A percentile compares a stretch with the other conserved stretches of the same genome.
Evolutionary conservation across 192 early-diverging fungal genomes (phyloP).

Genomic region (Backusella tarrabulga): DNA sequence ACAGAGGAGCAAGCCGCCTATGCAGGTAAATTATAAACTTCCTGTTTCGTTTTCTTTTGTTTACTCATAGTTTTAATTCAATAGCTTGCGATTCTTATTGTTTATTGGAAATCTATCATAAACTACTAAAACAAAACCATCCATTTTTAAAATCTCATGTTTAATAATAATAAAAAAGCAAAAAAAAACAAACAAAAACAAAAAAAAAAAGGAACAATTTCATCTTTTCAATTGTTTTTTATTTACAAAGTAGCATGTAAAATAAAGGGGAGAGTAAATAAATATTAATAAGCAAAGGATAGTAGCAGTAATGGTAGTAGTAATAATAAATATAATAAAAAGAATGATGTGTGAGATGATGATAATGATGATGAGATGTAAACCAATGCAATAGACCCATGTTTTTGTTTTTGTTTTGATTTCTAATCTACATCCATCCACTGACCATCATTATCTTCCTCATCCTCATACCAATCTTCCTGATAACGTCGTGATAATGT

Average conservation of each 20-base stretch:
- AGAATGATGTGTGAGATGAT: no score
- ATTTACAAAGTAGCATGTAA: not conserved
- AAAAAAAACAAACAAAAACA: slow-evolving; percentile 4
- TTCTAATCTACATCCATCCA: slow-evolving; percentile 12
- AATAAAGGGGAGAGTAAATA: not conserved
- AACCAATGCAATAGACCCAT: no score
- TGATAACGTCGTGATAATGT: slow-evolving; percentile 11
- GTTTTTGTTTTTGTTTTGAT: not conserved
- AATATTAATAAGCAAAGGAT: not conserved
- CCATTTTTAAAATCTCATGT: slow-evolving; percentile 19
- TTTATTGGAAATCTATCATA: slow-evolving; percentile 30
- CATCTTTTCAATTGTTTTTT: not conserved
- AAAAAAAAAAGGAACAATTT: not conserved
- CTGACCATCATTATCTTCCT: slow-evolving; percentile 34
- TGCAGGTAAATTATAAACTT: slow-evolving; percentile 24
- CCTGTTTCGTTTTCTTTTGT: not conserved
- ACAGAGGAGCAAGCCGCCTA: slow-evolving; percentile 27
- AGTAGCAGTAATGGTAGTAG: not conserved
- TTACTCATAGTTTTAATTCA: not conserved
- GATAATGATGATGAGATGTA: no score
- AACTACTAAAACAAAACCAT: slow-evolving; percentile 22
- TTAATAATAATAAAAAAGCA: not conserved
- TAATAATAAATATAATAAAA: not conserved
- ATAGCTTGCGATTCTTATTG: slow-evolving; percentile 36
- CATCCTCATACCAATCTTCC: slow-evolving; percentile 41